A percentile compares a stretch with the other conserved stretches of the same genome.
These are phyloP conservation scores for Vigna trinervia DNA, from an alignment of 306 rosid genomes.

Conservation along the genomic window DNA sequence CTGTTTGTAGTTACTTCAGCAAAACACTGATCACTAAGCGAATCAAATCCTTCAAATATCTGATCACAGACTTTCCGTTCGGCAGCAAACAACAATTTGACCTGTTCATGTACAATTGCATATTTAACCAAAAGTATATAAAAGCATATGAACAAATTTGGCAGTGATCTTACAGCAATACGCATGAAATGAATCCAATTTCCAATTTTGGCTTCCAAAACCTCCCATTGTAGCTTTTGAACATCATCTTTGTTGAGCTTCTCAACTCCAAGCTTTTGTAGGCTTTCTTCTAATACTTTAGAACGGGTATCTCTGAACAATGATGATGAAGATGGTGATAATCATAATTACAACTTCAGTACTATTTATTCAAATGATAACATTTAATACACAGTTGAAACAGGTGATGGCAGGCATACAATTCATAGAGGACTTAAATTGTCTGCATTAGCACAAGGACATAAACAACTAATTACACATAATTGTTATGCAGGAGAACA, in stretches of 20 bases:
- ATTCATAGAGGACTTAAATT: background rate
- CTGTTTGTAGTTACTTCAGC: conserved; percentile 79
- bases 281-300: conserved; percentile 81
- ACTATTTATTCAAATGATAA: background rate
- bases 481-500: background rate
- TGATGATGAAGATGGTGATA: conserved; percentile 31
- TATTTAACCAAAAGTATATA: background rate
- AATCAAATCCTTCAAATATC: conserved; percentile 75
- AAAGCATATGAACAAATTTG: conserved; percentile 13
- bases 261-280: conserved; percentile 81
- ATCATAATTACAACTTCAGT: conserved; percentile 3
- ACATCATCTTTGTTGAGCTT: conserved; percentile 86
- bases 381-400: background rate
- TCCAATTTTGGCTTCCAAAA: conserved; percentile 92
- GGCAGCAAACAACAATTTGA: conserved; percentile 82
- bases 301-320: conserved; percentile 73
- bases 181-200: conserved; percentile 96
- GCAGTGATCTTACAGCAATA: conserved; percentile 68
- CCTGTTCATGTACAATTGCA: conserved; percentile 57
- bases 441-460: background rate
- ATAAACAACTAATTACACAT: background rate
- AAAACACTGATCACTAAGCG: conserved; percentile 80
- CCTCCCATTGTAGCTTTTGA: conserved; percentile 90
- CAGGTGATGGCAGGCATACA: conserved; percentile 5
- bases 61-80: conserved; percentile 82